Base-by-base conservation (phyloP, 345 rosid species). In the Sonneratia caseolaris region DNA sequence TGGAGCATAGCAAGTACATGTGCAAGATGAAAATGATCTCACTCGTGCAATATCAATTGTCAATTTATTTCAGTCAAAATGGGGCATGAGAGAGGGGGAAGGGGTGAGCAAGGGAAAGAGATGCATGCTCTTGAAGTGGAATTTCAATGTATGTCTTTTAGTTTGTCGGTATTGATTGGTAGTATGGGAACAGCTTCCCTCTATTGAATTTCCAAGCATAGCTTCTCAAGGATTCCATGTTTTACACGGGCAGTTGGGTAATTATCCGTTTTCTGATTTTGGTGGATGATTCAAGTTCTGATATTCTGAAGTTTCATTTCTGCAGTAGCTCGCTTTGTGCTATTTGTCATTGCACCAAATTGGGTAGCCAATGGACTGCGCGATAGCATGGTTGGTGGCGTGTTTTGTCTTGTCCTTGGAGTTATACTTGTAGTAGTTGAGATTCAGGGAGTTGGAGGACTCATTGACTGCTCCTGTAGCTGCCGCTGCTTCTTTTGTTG, bases 341-440 rank as follows among this genome's bases (percentile, higher is more conserved):
- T 84, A 14, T 82, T 84, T 68, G 83, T 87, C 5, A 42, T 82
- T 56, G 64, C 80, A 61, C 89, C 83, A 3, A 70, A 75, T 19
- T 75, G 85, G 82, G 22, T 82, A 62, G 77, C 84, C 22, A 43
- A 80, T 51, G 81, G 76, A 70, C 61, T 87, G 70, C 84, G 89
- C 0, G 75, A 74, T 35, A 69, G 72, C 79, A 81, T 82, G 32
- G 81, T 65, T 21, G 83, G 81, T 27, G 88, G 80, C 51, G 55
- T 84, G 68, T 68, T 68, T 3, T 80, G 86, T 81, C 85, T 86
- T 45, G 16, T 81, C 21, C 55, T 84, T 40, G 80, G 73, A 14
- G 55, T 79, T 66, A 66, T 72, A 1, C 55, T 79, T 68, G 37
- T 76, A 16, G 3, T 75, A 36, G 69, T 65, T 42, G 82, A 84